Conservation (phyloP, 2,329 filamentous ascomycete genomes). For the Stachybotrys echinatus region DNA sequence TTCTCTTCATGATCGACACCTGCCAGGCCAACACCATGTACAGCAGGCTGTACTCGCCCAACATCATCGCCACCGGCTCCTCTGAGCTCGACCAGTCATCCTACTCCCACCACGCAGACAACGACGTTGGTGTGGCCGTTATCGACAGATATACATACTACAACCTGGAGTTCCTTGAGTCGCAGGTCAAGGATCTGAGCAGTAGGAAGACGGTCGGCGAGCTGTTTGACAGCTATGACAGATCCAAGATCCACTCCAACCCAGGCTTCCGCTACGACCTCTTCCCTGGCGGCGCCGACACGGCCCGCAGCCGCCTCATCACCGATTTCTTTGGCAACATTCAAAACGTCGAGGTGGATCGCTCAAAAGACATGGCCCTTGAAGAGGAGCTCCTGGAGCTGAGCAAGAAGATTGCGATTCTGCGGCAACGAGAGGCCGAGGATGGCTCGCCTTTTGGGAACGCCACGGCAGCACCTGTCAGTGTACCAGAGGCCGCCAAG, state of each 20-base stretch:
- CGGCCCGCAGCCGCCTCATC: constrained; percentile 72
- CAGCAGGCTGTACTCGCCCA: constrained; percentile 94
- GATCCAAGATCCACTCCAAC: constrained; percentile 87
- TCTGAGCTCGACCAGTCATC: constrained; percentile 93
- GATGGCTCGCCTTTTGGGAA: constrained; percentile 27
- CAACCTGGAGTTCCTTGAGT: constrained; percentile 94
- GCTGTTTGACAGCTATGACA: constrained; percentile 93
- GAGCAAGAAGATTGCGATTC: constrained; percentile 57
- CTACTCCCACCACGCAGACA: constrained; percentile 96
- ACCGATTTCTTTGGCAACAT: constrained; percentile 99
- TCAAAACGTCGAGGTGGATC: constrained; percentile 89
- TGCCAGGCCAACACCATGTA: constrained; percentile 99
- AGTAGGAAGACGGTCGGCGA: constrained; percentile 89
- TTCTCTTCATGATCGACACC: constrained; percentile 99
- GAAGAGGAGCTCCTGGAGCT: constrained; percentile 76
- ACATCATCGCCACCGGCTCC: constrained; percentile 96
- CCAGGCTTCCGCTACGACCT: constrained; percentile 92
- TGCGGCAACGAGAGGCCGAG: constrained; percentile 43
- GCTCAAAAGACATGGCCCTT: constrained; percentile 49
- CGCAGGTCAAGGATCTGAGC: constrained; percentile 76
- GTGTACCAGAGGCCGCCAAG: constrained; percentile 18
- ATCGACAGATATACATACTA: constrained; percentile 99
- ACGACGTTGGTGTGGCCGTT: constrained; percentile 94
- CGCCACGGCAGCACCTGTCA: constrained; percentile 19
- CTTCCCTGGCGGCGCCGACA: constrained; percentile 78